Base-by-base conservation (phyloP, 1,139 yeast genomes). In the Candida neerlandica region DNA sequence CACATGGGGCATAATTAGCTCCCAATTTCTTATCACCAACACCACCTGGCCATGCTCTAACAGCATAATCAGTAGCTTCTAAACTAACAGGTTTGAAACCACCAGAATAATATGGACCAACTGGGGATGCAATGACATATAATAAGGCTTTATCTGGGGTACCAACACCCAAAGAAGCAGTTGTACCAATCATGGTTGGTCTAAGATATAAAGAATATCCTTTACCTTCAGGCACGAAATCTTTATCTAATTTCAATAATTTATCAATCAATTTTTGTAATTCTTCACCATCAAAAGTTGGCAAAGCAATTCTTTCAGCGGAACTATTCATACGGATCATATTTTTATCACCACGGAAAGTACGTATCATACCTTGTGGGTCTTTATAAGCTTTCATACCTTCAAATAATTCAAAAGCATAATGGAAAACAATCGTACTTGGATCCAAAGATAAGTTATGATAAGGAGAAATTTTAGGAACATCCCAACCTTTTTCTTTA, bases 21-120 rank as follows among this genome's bases (percentile, higher is more conserved):
- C 99, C 99, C 61, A 94, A 82, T 75, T 94, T 94, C 71, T 85
- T 86, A 80, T 91, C 88, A 70, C 99, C 99, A 56, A 86, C 91
- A 66, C 98, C 99, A 62, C 97, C 97, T 61, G 98, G 98, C 98
- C 98, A 94, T n/a, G 99, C 97, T 73, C 99, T 86, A 21, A 92
- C 94, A 42, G 96, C 96, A 59, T 89, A 84, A 66, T 89, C 96
- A 32, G 97, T 90, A 56, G 98, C 98, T 73, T 92, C 97, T 54
- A 94, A 78, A 51, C 84, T 78, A 43, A 94, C 96, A 27, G 98
- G 97, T 72, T 91, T 90, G 82, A 92, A 92, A 10, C 97, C 97
- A 19, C 96, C 84, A 58, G 86, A 82, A 67, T 83, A 85, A 75
- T 88, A 88, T 30, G 98, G 97, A 27, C 98, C 98, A 29, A 92